A percentile compares a stretch with the other conserved stretches of the same genome.
phyloP scores from a whole-genome alignment of 2,329 filamentous ascomycete genomes.

The Xylariaceae sp. region DNA sequence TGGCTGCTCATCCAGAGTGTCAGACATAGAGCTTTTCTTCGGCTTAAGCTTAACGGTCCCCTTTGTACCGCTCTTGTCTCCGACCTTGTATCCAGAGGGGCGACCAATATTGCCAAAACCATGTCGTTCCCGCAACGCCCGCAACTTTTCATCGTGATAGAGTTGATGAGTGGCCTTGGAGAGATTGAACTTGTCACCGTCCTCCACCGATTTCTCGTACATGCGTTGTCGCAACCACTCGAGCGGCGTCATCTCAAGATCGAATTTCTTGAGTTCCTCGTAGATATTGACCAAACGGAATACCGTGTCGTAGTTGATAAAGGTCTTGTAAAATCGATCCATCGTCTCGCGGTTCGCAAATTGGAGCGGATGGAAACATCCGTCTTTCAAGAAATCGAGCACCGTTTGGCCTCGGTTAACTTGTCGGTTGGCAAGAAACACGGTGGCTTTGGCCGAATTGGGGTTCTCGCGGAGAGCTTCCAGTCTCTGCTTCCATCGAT shows the following conservation, averaged over 20 bases:
- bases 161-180: conserved; percentile 48
- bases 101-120: conserved; percentile 55
- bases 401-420: conserved; percentile 50
- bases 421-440: conserved; percentile 51
- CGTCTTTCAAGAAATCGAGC: conserved; percentile 47
- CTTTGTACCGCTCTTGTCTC: conserved; percentile 36
- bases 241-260: conserved; percentile 47
- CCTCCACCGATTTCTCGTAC: conserved; percentile 41
- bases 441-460: conserved; percentile 34
- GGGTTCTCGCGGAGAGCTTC: conserved; percentile 27
- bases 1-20: conserved; percentile 10
- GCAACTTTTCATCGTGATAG: conserved; percentile 52
- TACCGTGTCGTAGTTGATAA: conserved; percentile 52
- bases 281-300: conserved; percentile 51
- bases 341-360: conserved; percentile 50
- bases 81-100: conserved; percentile 40
- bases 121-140: conserved; percentile 44
- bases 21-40: conserved; percentile 24
- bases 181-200: conserved; percentile 47
- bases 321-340: conserved; percentile 34
- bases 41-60: conserved; percentile 26
- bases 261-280: conserved; percentile 49
- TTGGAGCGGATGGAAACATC: conserved; percentile 53
- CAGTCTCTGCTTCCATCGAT: conserved; percentile 46
- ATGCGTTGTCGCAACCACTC: conserved; percentile 55